Conservation (phyloP, 176 grass and related monocot species). For the Bonia amplexicaulis region DNA sequence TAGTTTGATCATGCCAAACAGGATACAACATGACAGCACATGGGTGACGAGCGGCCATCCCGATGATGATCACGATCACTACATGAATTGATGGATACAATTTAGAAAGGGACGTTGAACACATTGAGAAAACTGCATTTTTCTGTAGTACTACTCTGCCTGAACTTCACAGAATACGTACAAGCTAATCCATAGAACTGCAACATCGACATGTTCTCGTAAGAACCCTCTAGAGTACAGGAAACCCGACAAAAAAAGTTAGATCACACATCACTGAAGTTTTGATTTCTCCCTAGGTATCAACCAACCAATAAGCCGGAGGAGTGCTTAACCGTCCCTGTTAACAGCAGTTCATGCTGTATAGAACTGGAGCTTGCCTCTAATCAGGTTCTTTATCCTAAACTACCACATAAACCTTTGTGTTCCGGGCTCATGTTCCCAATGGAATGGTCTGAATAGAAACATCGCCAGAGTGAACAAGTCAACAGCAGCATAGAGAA, state of each 20-base stretch:
- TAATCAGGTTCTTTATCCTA: neutral
- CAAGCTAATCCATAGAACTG: neutral
- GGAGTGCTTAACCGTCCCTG: neutral
- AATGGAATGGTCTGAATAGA: constrained; percentile 74
- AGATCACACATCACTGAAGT: neutral
- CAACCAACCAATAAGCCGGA: neutral
- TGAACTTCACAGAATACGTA: neutral
- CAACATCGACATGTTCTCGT: neutral
- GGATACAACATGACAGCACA: neutral
- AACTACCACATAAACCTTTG: constrained; percentile 97
- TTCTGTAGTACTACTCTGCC: neutral
- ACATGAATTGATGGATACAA: neutral
- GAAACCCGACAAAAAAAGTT: neutral
- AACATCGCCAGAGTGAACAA: constrained; percentile 65
- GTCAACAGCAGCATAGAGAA: constrained; percentile 50
- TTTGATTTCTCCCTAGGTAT: neutral
- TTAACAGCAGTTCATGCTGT: neutral
- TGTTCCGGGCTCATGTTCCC: constrained; percentile 64
- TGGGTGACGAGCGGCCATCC: neutral
- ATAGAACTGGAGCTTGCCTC: neutral
- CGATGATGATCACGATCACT: neutral
- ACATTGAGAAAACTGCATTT: neutral
- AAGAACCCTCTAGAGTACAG: neutral
- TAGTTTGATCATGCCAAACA: neutral
- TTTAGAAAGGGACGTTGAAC: neutral